A percentile compares a stretch with the other conserved stretches of the same genome.
Conservation (phyloP, 2,329 filamentous ascomycete species). For the Penicillium sp. region DNA sequence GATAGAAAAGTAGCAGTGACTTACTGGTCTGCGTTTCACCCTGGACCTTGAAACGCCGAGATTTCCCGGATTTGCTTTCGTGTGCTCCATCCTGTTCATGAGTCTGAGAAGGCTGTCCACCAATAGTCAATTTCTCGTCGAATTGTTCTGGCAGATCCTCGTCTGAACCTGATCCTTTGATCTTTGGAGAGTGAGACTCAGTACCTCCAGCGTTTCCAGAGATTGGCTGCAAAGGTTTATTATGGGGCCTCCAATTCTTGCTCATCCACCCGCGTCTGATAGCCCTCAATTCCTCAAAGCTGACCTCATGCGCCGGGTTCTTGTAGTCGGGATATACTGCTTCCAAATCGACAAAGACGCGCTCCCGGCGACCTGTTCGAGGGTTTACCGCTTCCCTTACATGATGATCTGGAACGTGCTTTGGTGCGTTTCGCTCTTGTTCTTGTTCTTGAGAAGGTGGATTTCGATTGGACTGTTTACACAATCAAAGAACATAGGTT, state of each 20-base stretch:
- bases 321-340: conserved; percentile 77
- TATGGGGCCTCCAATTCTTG: conserved; percentile 51
- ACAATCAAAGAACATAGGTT: conserved; percentile 45
- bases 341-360: conserved; percentile 82
- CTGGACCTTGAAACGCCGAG: conserved; percentile 76
- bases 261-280: conserved; percentile 65
- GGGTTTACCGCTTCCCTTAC: conserved; percentile 81
- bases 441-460: conserved; percentile 38
- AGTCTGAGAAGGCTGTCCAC: conserved; percentile 19
- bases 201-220: conserved; percentile 40
- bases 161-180: conserved; percentile 20
- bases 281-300: conserved; percentile 89
- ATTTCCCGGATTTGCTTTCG: conserved; percentile 42
- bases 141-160: conserved; percentile 31
- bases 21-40: conserved; percentile 85
- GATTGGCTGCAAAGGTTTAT: conserved; percentile 55
- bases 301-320: conserved; percentile 70
- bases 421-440: conserved; percentile 40
- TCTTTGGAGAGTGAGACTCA: conserved; percentile 17
- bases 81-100: conserved; percentile 22
- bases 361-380: conserved; percentile 76
- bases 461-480: conserved; percentile 52
- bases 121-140: conserved; percentile 32
- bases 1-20: conserved; percentile 31
- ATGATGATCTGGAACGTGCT: conserved; percentile 67